Base-by-base conservation (phyloP, 768 basidiomycete species). In the Serendipita sp. region DNA sequence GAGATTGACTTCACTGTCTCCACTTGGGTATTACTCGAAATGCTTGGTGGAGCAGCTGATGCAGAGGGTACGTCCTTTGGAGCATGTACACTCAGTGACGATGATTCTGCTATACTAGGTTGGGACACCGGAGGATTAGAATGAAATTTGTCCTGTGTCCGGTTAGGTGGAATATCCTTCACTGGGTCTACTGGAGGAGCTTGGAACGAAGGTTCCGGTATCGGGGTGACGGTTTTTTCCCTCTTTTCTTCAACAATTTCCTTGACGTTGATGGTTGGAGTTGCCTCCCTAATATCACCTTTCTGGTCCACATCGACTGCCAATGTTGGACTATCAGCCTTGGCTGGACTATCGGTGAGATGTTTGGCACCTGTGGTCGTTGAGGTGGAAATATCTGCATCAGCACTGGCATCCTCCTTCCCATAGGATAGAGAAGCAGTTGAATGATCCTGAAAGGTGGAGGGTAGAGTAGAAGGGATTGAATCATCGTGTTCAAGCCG, bases 311-410 rank as follows among this genome's bases (percentile, higher is more conserved):
- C 8, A 51, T 51, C 18, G 30, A 51, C n/a, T n/a, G 56, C 56
- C 34, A 60, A 60, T n/a, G 56, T 60, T 28, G 56, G 56, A 38
- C 56, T 3, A 60, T 60, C 56, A 10, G 56, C 56, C 28, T 60
- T 60, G 10, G 56, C 56, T 28, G 56, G 56, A 30, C 56, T 60
- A 8, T 60, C 56, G 16, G 56, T 60, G 16, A 60, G n/a, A 30
- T 35, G 30, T 10, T 38, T 32, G 16, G 34, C 37, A 10, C 37
- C 30, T 15, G 74, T 74, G 2, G 74, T 75, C 0, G 68, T 67
- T 16, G 70, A 48, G 13, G 70, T 71, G 2, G 69, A 65, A 32
- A 73, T 71, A 28, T 66, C 67, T 2, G 30, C 53, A 3, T 64
- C 69, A 8, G 28, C 56, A 30, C 56, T 30, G 5, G 28, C 16